Conservation (phyloP, 1,139 yeast genomes). For the Geotrichum australiense region DNA sequence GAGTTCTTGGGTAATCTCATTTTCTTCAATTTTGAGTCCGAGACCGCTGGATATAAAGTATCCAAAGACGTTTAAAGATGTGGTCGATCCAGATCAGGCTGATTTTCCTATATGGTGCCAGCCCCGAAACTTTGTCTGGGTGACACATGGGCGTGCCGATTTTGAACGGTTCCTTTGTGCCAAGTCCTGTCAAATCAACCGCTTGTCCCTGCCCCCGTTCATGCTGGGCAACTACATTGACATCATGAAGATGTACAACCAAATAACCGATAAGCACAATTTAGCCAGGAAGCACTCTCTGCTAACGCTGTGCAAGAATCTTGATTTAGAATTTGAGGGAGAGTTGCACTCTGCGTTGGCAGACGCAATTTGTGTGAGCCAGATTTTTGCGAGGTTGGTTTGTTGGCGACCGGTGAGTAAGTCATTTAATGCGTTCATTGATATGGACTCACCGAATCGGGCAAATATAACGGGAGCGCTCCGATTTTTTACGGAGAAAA, state of each 20-base stretch:
- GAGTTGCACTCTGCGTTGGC: constrained; percentile 12
- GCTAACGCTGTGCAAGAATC: constrained; percentile 3
- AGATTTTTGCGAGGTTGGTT: constrained; percentile 2
- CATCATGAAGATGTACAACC: constrained; percentile 19
- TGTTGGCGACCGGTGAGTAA: not conserved
- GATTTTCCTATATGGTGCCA: constrained; percentile 11
- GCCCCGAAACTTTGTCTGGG: constrained; percentile 23
- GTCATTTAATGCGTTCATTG: constrained; percentile 14
- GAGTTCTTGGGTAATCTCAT: constrained; percentile 19
- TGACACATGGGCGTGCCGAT: constrained; percentile 25
- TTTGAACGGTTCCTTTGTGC: constrained; percentile 23
- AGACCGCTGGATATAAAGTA: constrained; percentile 9
- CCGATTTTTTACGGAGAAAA: constrained; percentile 3
- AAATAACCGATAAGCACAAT: constrained; percentile 2
- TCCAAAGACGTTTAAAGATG: constrained; percentile 2
- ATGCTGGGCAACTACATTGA: constrained; percentile 23
- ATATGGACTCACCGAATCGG: constrained; percentile 14
- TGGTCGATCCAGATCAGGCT: not conserved
- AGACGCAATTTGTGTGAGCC: constrained; percentile 12
- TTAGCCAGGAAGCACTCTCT: constrained; percentile 6
- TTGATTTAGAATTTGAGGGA: constrained; percentile 5
- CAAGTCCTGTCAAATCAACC: constrained; percentile 19
- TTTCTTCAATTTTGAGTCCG: constrained; percentile 16
- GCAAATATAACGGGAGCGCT: constrained; percentile 4
- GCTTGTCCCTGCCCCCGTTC: constrained; percentile 19